phyloP scores from a whole-genome alignment of 1,284 basidiomycete species.

The Inonotus obliquus region DNA sequence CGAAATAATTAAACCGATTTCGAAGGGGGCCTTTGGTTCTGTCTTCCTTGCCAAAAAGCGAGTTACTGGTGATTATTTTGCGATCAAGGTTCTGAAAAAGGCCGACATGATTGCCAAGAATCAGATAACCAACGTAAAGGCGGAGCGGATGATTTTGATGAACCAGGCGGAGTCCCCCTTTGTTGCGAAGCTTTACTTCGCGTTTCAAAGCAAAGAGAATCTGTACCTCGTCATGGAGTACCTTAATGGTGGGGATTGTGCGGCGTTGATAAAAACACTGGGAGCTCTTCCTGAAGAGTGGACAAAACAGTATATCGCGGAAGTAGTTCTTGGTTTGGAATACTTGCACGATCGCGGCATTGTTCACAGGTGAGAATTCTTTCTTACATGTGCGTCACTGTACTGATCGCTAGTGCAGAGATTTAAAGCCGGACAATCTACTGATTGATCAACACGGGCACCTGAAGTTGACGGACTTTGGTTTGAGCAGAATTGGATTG shows the following conservation, averaged over 20 bases:
- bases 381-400: not conserved
- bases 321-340: conserved; percentile 92
- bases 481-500: conserved; percentile 93
- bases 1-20: conserved; percentile 99
- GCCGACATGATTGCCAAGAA: conserved; percentile 99
- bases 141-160: conserved; percentile 99
- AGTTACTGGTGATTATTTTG: conserved; percentile 96
- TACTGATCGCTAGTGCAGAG: conserved; percentile 46
- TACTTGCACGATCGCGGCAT: conserved; percentile 93
- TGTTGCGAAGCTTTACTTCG: conserved; percentile 97
- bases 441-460: conserved; percentile 96
- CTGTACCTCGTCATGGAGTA: conserved; percentile 99
- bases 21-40: conserved; percentile 97
- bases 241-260: conserved; percentile 95
- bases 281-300: conserved; percentile 93
- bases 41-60: conserved; percentile 99
- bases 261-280: conserved; percentile 93
- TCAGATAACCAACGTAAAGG: conserved; percentile 99
- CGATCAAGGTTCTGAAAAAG: conserved; percentile 99
- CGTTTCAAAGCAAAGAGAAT: conserved; percentile 99
- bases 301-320: conserved; percentile 95
- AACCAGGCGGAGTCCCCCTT: conserved; percentile 99
- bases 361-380: conserved; percentile 84
- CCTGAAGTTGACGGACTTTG: conserved; percentile 97
- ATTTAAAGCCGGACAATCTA: conserved; percentile 96